A percentile compares a stretch with the other conserved stretches of the same genome.
These are phyloP conservation scores for Cucurbita moschata DNA, from an alignment of 306 rosid species.

Conservation along the genomic window DNA sequence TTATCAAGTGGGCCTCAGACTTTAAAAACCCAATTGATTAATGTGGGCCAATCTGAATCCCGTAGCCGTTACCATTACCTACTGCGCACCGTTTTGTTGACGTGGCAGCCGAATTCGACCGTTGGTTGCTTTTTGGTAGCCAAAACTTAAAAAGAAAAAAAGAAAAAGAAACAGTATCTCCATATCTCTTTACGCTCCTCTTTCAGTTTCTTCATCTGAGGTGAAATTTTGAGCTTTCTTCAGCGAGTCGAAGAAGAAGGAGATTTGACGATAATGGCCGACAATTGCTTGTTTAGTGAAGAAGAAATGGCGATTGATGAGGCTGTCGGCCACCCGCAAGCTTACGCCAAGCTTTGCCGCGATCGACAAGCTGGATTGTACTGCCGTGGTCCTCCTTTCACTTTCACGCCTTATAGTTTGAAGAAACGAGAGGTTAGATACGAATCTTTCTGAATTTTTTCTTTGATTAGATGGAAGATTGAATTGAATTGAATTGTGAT, in stretches of 20 bases:
- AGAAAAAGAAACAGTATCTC: not conserved
- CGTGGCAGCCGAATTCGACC: conserved; percentile 9
- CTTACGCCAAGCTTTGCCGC: conserved; percentile 54
- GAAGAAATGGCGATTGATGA: conserved; percentile 53
- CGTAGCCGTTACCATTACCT: not conserved
- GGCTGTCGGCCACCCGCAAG: conserved; percentile 69
- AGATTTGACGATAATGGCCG: conserved; percentile 34
- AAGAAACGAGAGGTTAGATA: conserved; percentile 62
- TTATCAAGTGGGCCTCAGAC: conserved; percentile 1
- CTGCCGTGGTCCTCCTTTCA: conserved; percentile 64
- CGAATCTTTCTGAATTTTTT: not conserved
- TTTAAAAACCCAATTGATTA: not conserved
- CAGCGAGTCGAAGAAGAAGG: not conserved
- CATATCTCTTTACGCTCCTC: not conserved
- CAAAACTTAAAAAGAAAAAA: not conserved
- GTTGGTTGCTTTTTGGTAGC: not conserved
- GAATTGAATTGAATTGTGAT: not conserved
- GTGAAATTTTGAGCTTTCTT: not conserved
- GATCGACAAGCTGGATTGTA: conserved; percentile 37
- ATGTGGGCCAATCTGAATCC: not conserved
- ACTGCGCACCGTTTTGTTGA: not conserved
- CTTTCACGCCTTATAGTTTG: conserved; percentile 58
- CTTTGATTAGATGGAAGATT: not conserved
- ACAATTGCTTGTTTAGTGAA: conserved; percentile 30
- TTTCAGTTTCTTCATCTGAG: not conserved